Evolutionary conservation across 2,329 filamentous ascomycete genomes (phyloP).

Genomic region (Paecilomyces formosus): DNA sequence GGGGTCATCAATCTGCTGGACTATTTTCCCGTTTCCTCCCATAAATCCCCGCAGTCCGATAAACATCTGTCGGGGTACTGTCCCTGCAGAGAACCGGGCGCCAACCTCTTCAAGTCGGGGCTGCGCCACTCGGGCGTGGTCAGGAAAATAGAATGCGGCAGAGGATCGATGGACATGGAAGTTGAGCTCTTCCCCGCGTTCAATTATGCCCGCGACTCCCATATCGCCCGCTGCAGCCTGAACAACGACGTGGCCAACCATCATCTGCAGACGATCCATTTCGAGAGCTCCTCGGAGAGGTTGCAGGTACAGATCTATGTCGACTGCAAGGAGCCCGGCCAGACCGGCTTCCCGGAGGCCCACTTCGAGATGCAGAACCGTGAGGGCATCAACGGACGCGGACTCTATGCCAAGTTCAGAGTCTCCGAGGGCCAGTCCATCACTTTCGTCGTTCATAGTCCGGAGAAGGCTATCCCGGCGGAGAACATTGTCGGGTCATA

Average conservation of each 20-base stretch:
- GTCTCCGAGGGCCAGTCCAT: conserved; percentile 61
- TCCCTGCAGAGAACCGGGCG: conserved; percentile 27
- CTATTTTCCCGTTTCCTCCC: conserved; percentile 66
- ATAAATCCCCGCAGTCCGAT: conserved; percentile 37
- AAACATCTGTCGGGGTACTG: conserved; percentile 25
- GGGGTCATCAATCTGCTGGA: conserved; percentile 67
- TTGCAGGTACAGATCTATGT: conserved; percentile 63
- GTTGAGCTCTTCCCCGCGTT: conserved; percentile 68
- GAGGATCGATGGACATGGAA: conserved; percentile 57
- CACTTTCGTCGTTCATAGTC: conserved; percentile 61
- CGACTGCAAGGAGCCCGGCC: conserved; percentile 49
- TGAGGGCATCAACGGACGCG: conserved; percentile 51
- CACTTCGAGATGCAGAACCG: conserved; percentile 48
- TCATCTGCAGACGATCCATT: conserved; percentile 54
- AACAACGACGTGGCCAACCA: conserved; percentile 31
- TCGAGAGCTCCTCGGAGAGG: conserved; percentile 51
- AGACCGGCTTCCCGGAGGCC: conserved; percentile 42
- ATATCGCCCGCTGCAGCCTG: conserved; percentile 33
- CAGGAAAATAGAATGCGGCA: conserved; percentile 63
- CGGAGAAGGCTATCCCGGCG: conserved; percentile 51
- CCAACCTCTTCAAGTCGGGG: conserved; percentile 43
- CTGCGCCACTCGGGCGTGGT: conserved; percentile 47
- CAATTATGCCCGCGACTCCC: conserved; percentile 58
- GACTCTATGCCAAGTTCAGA: conserved; percentile 53
- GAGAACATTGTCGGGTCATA: conserved; percentile 51